Base-by-base conservation (phyloP, 106 monocot genomes). In the Acorus calamus region DNA sequence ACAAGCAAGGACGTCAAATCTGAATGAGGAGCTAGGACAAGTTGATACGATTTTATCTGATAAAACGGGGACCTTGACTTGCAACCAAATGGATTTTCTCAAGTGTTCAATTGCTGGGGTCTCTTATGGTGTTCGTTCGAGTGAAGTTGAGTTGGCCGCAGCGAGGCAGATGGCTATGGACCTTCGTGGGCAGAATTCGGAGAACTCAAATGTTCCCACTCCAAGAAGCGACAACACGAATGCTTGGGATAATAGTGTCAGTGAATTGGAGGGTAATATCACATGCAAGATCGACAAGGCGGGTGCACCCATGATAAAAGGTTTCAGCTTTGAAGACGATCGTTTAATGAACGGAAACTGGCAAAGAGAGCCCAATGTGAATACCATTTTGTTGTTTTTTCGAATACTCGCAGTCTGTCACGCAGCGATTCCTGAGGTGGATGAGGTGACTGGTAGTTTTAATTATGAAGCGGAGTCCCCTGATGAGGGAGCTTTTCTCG, bases 1-100 rank as follows among this genome's bases (percentile, higher is more conserved):
- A 52, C 90, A 85, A 28, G 90, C 94, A 11, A 74, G 94, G 10
- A 90, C 94, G 8, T 96, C 94, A 53, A 94, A 94, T 73, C 70
- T 90, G 54, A 94, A 94, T 69, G 94, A 94, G 77, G 89, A 94
- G 57, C 86, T 94, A 12, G 89, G 94, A 47, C 94, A 94, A 65
- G 94, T 94, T 49, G 87, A 94, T 74, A 86, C 86, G 8, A 90
- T 94, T 49, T 69, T 94, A 10, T 84, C 94, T 5, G 94, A 90
- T 67, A 89, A 94, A 76, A 96, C 94, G 5, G 94, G 94, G 45
- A 96, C 94, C 55, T 71, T 96, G 69, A 96, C 94, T 7, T 96
- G 94, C 77, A 96, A 96, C 55, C 94, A 96, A 69, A 96, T 96
- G 90, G 90, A 96, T 62, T 96, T 96, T 64, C 81, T 96, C 57